phyloP scores from a whole-genome alignment of 257 asterid genomes.

The Thymus mandschuricus region DNA sequence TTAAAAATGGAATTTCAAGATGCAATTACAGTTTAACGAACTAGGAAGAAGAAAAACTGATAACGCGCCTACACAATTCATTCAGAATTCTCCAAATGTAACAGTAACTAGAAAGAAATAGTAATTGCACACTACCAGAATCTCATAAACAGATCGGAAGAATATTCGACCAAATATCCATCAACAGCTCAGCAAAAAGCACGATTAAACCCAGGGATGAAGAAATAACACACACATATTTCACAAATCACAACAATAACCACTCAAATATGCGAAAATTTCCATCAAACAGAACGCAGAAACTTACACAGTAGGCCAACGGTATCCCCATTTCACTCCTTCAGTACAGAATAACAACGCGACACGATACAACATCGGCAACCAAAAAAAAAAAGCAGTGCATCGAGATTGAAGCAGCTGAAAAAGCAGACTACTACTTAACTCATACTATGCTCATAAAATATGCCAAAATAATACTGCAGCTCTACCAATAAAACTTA shows the following conservation, averaged over 20 bases:
- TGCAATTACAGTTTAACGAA: background rate
- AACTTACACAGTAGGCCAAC: constrained; percentile 23
- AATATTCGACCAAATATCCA: constrained; percentile 18
- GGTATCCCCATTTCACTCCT: constrained; percentile 25
- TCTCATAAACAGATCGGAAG: background rate
- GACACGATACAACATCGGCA: constrained; percentile 23
- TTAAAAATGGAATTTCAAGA: constrained; percentile 13
- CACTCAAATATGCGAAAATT: background rate
- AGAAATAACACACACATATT: background rate
- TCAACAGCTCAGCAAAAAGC: background rate
- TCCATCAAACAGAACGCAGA: constrained; percentile 5
- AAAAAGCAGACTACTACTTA: constrained; percentile 18
- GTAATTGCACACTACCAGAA: background rate
- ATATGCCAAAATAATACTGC: constrained; percentile 7
- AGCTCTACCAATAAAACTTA: constrained; percentile 10
- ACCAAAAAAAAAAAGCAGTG: constrained; percentile 18
- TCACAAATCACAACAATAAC: background rate
- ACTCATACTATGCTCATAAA: constrained; percentile 13
- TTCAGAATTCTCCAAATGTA: background rate
- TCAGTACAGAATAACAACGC: constrained; percentile 15
- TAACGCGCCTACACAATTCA: background rate
- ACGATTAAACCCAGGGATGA: too few species aligned
- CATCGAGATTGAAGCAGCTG: constrained; percentile 50
- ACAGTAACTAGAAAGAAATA: background rate
- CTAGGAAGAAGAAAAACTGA: background rate